These are phyloP conservation scores for Colletotrichum australisinense DNA, from an alignment of 2,329 filamentous ascomycete genomes.

Conservation along the genomic window DNA sequence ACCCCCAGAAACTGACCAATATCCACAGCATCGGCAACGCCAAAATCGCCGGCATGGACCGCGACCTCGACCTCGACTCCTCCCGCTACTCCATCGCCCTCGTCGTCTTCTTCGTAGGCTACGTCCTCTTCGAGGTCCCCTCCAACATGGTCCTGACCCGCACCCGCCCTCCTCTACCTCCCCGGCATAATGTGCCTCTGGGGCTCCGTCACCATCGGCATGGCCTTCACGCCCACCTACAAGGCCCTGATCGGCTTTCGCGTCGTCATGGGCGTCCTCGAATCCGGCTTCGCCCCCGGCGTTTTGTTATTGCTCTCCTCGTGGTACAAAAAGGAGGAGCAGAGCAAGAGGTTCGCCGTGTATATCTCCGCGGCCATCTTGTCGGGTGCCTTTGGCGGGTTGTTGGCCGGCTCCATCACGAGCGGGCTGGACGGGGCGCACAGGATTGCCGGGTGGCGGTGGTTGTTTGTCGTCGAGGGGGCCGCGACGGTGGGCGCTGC, in stretches of 20 bases:
- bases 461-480: conserved; percentile 73
- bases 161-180: conserved; percentile 72
- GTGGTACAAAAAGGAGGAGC: conserved; percentile 66
- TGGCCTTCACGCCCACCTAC: conserved; percentile 44
- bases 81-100: conserved; percentile 70
- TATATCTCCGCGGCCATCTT: conserved; percentile 80
- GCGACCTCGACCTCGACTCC: conserved; percentile 63
- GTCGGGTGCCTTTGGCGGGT: conserved; percentile 73
- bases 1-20: background rate
- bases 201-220: conserved; percentile 43
- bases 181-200: conserved; percentile 72
- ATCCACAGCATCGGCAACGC: conserved; percentile 60
- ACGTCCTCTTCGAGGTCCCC: conserved; percentile 72
- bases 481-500: conserved; percentile 73
- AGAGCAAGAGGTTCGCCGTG: conserved; percentile 59
- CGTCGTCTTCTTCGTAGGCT: conserved; percentile 76
- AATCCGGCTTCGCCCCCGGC: conserved; percentile 70
- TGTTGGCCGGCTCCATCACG: conserved; percentile 70
- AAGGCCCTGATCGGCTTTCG: conserved; percentile 45
- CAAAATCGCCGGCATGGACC: conserved; percentile 61
- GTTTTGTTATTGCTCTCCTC: conserved; percentile 72
- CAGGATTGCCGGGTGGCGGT: conserved; percentile 58
- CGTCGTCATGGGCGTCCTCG: conserved; percentile 65
- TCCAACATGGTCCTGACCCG: conserved; percentile 76
- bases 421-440: conserved; percentile 65